These are phyloP conservation scores for Sordariomycetes sp. DNA, from an alignment of 2,329 filamentous ascomycete genomes.

Conservation along the genomic window DNA sequence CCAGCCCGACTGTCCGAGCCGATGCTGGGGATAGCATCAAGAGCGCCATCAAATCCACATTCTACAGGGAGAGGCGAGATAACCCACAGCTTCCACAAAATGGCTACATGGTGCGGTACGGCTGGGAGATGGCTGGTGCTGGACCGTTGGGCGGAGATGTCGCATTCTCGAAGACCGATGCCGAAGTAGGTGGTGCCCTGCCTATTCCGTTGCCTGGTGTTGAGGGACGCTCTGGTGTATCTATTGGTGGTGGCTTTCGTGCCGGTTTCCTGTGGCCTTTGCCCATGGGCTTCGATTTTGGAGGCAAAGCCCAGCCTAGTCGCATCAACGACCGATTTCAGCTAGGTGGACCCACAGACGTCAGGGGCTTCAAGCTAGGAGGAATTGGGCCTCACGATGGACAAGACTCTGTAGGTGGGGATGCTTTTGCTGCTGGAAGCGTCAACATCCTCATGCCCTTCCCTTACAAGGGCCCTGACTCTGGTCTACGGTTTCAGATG, in stretches of 20 bases:
- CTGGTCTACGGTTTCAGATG: constrained; percentile 75
- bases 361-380: constrained; percentile 84
- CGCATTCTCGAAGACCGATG: constrained; percentile 86
- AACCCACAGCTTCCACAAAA: constrained; percentile 74
- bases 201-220: constrained; percentile 64
- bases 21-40: constrained; percentile 91
- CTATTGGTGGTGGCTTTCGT: constrained; percentile 72
- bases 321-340: constrained; percentile 91
- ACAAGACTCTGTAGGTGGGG: constrained; percentile 77
- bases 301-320: constrained; percentile 52
- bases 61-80: constrained; percentile 72
- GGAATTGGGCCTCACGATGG: constrained; percentile 87
- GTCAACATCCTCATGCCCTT: constrained; percentile 80
- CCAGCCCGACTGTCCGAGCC: constrained; percentile 70
- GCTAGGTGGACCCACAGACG: constrained; percentile 87
- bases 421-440: constrained; percentile 83
- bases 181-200: constrained; percentile 69
- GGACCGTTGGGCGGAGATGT: constrained; percentile 81
- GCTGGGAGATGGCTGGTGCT: constrained; percentile 78
- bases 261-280: constrained; percentile 80
- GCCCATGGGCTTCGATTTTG: constrained; percentile 46
- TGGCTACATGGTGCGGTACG: constrained; percentile 72
- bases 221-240: constrained; percentile 65
- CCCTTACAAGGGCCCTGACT: constrained; percentile 72
- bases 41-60: constrained; percentile 75